Evolutionary conservation across 2,329 filamentous ascomycete genomes (phyloP).

Genomic region (Xylogone sp.): DNA sequence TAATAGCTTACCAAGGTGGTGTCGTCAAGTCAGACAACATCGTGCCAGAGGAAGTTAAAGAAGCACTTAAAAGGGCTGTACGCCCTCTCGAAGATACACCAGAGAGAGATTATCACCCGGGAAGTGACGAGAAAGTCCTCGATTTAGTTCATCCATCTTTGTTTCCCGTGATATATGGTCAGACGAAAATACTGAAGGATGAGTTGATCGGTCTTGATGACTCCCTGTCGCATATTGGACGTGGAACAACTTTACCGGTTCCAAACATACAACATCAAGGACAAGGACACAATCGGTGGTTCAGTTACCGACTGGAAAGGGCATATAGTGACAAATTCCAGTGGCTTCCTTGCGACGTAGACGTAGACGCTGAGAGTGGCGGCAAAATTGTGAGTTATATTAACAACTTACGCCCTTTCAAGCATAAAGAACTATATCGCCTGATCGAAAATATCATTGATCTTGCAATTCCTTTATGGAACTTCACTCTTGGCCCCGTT

Average conservation of each 20-base stretch:
- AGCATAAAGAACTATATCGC: conserved; percentile 28
- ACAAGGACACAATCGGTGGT: not conserved
- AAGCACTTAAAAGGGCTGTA: conserved; percentile 39
- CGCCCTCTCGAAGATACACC: conserved; percentile 45
- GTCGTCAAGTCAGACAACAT: conserved; percentile 49
- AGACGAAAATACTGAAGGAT: conserved; percentile 33
- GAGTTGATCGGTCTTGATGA: conserved; percentile 7
- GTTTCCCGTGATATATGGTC: conserved; percentile 53
- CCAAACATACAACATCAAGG: not conserved
- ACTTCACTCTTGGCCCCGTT: conserved; percentile 15
- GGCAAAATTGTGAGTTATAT: conserved; percentile 32
- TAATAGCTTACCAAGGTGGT: conserved; percentile 15
- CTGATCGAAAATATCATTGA: conserved; percentile 31
- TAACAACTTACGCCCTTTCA: conserved; percentile 36
- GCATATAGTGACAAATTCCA: conserved; percentile 29
- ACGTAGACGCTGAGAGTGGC: conserved; percentile 17
- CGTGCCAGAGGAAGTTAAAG: conserved; percentile 32
- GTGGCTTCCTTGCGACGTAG: conserved; percentile 36
- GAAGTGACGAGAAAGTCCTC: conserved; percentile 49
- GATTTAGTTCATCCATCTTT: conserved; percentile 61
- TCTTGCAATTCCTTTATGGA: conserved; percentile 26
- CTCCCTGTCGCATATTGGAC: conserved; percentile 20
- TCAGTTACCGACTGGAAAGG: not conserved
- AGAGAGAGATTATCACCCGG: conserved; percentile 58
- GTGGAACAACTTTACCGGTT: conserved; percentile 13